Evolutionary conservation across 768 basidiomycete genomes (phyloP), one percentile per base, ranked within the genome.

Genomic region (Daedaleopsis sinensis): DNA sequence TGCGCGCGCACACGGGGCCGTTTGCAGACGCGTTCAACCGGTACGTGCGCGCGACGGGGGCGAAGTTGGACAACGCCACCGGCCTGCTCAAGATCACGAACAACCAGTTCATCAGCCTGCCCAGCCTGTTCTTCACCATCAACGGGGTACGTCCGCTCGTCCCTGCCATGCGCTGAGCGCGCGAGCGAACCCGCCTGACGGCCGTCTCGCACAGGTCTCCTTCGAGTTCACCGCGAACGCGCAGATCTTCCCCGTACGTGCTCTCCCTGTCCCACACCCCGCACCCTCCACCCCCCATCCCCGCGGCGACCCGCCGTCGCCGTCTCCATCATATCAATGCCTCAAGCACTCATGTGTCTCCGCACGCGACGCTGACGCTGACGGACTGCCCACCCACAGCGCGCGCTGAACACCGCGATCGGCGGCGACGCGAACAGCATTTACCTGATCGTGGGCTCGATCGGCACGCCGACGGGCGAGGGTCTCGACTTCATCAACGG

Each of bases 401-500:
- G 73, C 38, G 52, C 77, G 13, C 75, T 83, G 43, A 82, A 82
- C 72, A 72, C 74, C 8, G 71, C 72, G 55, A 74, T 83, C 39
- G 80, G 81, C 23, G 81, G 82, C 38, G 70, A 60, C 8, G 39
- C 66, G 0, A 47, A 64, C 61, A 55, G 62, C 59, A 71, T 83
- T 36, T 82, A 82, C 68, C 72, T 76, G 35, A 67, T 80, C 53
- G 73, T 79, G 53, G 57, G 53, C n/a, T 65, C 69, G 68, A 62
- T 81, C 39, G 84, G 83, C 35, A 64, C 73, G 1, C 63, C 65
- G 35, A 68, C 74, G 11, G 83, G 81, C 50, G 19, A 76, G 61
- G 85, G 83, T 15, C 70, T 86, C 18, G 82, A 84, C 73, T 84
- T 86, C 63, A 77, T 87, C 70, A 79, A 84, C 70, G 83, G 85